Base-by-base conservation (phyloP, 495 filamentous ascomycete species). In the Podospora fimiseda region DNA sequence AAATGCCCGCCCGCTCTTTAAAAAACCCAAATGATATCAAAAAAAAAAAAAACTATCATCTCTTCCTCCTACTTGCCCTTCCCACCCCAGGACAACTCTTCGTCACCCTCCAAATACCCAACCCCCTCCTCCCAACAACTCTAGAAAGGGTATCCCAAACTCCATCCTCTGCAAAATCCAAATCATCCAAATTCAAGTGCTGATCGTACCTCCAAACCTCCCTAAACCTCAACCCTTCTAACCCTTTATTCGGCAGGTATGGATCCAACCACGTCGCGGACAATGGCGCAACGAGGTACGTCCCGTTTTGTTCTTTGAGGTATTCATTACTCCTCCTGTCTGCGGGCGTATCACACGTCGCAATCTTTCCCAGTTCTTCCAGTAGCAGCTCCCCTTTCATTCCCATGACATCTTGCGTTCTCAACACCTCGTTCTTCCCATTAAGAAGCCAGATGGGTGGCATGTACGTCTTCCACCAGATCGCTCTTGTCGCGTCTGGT, bases 391-490 rank as follows among this genome's bases (percentile, higher is more conserved):
- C 63, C 3, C 83, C 82, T 4, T 80, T 70, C 60, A 88, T 82
- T 2, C 90, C 89, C 86, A 95, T 96, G 20, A 96, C 70, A 61
- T 96, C 89, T 11, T 69, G 70, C 0, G 90, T 95, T n/a, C 68
- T 70, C 42, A 92, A 63, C 13, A 80, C 70, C 52, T 78, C 79
- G 55, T 82, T 83, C 60, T 86, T 85, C 8, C 85, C 80, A 51
- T 91, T 89, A 20, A 97, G 74, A 15, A 98, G 75, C 90, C 93
- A 97, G 18, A 87, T 83, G 0, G 93, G 93, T 6, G 93, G 93
- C 57, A 84, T 87, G 67, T 98, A 98, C 0, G 94, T 97, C 61
- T 95, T 95, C 93, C 93, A 98, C 91, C 91, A 98, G 48, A 95
- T 76, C 2, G 87, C 87, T 9, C 86, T 76, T 4, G 78, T 80